Base-by-base conservation (phyloP, 2,329 filamentous ascomycete species). In the Atkinsonella hypoxylon region DNA sequence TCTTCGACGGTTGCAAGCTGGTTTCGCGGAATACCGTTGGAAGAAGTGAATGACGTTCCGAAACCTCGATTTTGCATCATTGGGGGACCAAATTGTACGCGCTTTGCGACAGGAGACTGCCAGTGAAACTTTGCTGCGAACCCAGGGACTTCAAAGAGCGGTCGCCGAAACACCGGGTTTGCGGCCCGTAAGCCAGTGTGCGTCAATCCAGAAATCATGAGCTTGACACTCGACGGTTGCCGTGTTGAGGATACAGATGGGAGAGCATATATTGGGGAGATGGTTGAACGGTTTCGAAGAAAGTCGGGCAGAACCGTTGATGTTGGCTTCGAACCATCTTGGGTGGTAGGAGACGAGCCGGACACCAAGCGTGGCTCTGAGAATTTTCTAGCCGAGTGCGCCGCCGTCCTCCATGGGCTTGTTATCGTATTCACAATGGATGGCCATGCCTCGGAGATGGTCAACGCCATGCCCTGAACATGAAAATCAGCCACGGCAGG, bases 1-100 rank as follows among this genome's bases (percentile, higher is more conserved):
- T 90, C 85, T 70, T 98, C 93, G 58, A 90, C 78, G 57, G 88
- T 86, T 34, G 89, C 89, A 34, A 98, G 79, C 51, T 91, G 73
- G 55, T 76, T 81, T 53, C 77, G 74, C 44, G 80, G 76, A 50
- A 80, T 70, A 18, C 74, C 74, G 53, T 71, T 72, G 8, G 68
- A 63, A 26, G 66, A 67, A 52, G 72, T 69, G 59, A 74, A 74
- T 34, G 47, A 12, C 7, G 50, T 52, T 17, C 50, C 50, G n/a
- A 43, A 55, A 54, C 54, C 67, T 62, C 60, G 61, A 55, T 53
- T 54, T 34, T 64, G 62, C 17, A 36, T 18, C n/a, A 15, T 18
- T 11, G 38, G 10, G 15, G 12, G 18, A 7, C 40, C n/a, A 47
- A 15, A 15, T 4, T 17, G 58, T 53, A 50, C 56, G 58, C 45